Conservation (phyloP, 2,329 filamentous ascomycete species). For the Colletotrichum tamarilloi region DNA sequence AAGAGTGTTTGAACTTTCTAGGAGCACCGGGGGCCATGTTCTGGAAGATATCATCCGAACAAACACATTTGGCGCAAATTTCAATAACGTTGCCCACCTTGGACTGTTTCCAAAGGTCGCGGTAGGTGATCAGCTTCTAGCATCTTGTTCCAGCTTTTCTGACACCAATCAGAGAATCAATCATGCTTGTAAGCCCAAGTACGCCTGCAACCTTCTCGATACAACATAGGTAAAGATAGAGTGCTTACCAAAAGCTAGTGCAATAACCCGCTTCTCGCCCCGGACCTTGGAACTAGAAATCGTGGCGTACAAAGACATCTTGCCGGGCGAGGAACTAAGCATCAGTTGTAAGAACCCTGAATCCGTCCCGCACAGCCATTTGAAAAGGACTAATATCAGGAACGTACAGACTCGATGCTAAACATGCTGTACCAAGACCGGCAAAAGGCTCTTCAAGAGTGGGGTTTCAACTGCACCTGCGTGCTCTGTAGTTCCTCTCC, state of each 20-base stretch:
- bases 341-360: slow-evolving; percentile 45
- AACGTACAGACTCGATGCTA: slow-evolving; percentile 39
- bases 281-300: slow-evolving; percentile 46
- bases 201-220: slow-evolving; percentile 7
- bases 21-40: slow-evolving; percentile 43
- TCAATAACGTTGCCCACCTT: slow-evolving; percentile 40
- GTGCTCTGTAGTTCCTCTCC: slow-evolving; percentile 38
- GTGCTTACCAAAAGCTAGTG: slow-evolving; percentile 37
- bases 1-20: slow-evolving; percentile 42
- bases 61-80: slow-evolving; percentile 45
- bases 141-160: not conserved
- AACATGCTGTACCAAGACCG: slow-evolving; percentile 41
- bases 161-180: slow-evolving; percentile 45
- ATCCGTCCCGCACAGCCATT: not conserved
- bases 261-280: slow-evolving; percentile 46
- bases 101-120: slow-evolving; percentile 48
- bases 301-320: slow-evolving; percentile 47
- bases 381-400: slow-evolving; percentile 7
- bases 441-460: slow-evolving; percentile 38
- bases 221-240: not conserved
- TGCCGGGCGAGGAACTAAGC: slow-evolving; percentile 48
- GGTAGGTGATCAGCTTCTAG: slow-evolving; percentile 38
- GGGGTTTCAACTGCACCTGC: slow-evolving; percentile 44
- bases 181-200: slow-evolving; percentile 51
- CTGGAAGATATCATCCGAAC: slow-evolving; percentile 48